Percentiles rank a stretch among this genome's conserved stretches.
These are phyloP conservation scores for Cyclotella atomus DNA, from an alignment of 108 stramenopile genomes.

Conservation along the genomic window DNA sequence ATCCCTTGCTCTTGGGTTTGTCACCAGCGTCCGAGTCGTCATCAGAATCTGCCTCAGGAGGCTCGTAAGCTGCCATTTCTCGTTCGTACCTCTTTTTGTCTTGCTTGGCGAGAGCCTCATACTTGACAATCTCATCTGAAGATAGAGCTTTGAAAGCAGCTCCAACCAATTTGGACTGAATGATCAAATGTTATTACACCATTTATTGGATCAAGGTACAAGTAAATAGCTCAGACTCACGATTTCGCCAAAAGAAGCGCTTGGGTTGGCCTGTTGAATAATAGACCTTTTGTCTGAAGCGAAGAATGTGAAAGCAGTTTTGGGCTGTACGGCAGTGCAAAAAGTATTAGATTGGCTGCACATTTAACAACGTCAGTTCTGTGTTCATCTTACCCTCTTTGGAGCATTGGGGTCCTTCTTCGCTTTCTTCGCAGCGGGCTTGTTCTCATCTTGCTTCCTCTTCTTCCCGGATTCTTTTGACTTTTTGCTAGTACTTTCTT, in stretches of 20 bases:
- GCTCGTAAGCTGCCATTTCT: conserved; percentile 50
- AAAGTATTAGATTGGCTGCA: neutral
- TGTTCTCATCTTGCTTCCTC: conserved; percentile 26
- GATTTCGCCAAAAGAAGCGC: conserved; percentile 73
- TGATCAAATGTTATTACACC: neutral
- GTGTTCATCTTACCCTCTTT: conserved; percentile 20
- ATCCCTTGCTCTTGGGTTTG: conserved; percentile 25
- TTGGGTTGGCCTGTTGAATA: conserved; percentile 71
- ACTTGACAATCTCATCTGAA: conserved; percentile 56
- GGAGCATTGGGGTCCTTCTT: conserved; percentile 64
- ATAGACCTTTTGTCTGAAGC: conserved; percentile 23
- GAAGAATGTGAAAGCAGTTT: conserved; percentile 44
- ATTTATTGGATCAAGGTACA: neutral
- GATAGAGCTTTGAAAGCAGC: conserved; percentile 57
- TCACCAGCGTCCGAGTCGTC: conserved; percentile 41
- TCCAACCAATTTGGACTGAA: conserved; percentile 58
- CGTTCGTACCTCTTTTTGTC: conserved; percentile 69
- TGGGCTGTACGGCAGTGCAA: neutral
- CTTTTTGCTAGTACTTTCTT: conserved; percentile 23
- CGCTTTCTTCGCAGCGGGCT: conserved; percentile 34
- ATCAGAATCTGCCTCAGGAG: conserved; percentile 36
- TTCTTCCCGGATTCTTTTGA: conserved; percentile 11
- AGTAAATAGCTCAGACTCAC: conserved; percentile 29
- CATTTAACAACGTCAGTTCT: neutral
- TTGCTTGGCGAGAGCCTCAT: conserved; percentile 58